phyloP scores from a whole-genome alignment of 805 yeast genomes.

The Kodamaea fukazawae region DNA sequence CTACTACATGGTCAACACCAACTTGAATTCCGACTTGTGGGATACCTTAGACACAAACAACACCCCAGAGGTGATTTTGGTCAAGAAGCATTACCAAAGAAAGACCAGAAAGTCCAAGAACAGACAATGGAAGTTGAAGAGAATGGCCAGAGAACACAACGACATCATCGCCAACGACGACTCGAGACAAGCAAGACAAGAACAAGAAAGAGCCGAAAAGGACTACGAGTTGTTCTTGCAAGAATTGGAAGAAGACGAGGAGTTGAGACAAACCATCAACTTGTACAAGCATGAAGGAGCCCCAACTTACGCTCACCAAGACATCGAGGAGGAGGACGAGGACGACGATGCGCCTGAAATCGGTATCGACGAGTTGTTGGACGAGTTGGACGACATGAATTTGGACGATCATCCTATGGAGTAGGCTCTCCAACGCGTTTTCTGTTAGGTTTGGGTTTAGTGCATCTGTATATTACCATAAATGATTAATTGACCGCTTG shows the following conservation, averaged over 20 bases:
- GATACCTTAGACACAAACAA: conserved; percentile 62
- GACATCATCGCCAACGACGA: conserved; percentile 77
- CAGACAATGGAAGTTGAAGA: conserved; percentile 88
- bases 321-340: conserved; percentile 33
- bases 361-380: conserved; percentile 87
- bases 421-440: too few species aligned
- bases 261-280: conserved; percentile 86
- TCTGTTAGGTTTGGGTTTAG: too few species aligned
- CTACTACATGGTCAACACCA: conserved; percentile 78
- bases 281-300: conserved; percentile 63
- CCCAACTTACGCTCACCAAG: conserved; percentile 38
- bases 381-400: conserved; percentile 92
- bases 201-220: conserved; percentile 85
- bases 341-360: conserved; percentile 87
- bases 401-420: conserved; percentile 48
- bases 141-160: conserved; percentile 95
- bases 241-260: conserved; percentile 95
- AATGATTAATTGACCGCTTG: too few species aligned
- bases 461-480: too few species aligned
- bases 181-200: conserved; percentile 77
- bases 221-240: conserved; percentile 95
- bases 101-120: conserved; percentile 70
- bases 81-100: conserved; percentile 85
- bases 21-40: conserved; percentile 84
- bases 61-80: conserved; percentile 80